phyloP scores from a whole-genome alignment of 1,139 yeast genomes.

The Kluyveromyces sp. region DNA sequence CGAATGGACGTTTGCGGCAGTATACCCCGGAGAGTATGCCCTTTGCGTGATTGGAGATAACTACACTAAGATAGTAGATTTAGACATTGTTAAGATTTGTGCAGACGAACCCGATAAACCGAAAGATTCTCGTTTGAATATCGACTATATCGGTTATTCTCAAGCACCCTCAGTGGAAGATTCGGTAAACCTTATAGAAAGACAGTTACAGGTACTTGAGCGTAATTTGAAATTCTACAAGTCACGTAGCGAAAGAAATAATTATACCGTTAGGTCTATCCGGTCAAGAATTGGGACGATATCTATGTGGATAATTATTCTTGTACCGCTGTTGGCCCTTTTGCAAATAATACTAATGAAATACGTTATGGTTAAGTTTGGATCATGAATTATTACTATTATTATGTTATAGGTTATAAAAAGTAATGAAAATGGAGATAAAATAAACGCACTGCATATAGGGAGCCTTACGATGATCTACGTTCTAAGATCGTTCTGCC shows the following conservation, averaged over 20 bases:
- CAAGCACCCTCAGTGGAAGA: constrained; percentile 49
- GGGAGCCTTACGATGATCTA: background rate
- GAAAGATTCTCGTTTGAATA: constrained; percentile 13
- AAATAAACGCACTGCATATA: background rate
- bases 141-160: constrained; percentile 20
- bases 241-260: constrained; percentile 89
- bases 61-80: constrained; percentile 86
- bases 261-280: constrained; percentile 83
- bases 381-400: background rate
- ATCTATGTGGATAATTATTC: constrained; percentile 68
- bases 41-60: constrained; percentile 84
- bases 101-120: constrained; percentile 26
- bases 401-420: too few species aligned
- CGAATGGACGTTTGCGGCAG: constrained; percentile 70
- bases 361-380: constrained; percentile 75
- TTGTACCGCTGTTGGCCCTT: constrained; percentile 81
- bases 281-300: constrained; percentile 82
- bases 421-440: background rate
- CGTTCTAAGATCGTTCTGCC: constrained; percentile 59
- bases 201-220: constrained; percentile 55
- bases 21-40: constrained; percentile 73
- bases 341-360: constrained; percentile 81
- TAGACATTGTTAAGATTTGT: constrained; percentile 50
- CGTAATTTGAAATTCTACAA: constrained; percentile 73
- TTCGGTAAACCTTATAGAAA: constrained; percentile 57